These are phyloP conservation scores for Paraphaeosphaeria minitans DNA, from an alignment of 2,329 filamentous ascomycete genomes.

Conservation along the genomic window DNA sequence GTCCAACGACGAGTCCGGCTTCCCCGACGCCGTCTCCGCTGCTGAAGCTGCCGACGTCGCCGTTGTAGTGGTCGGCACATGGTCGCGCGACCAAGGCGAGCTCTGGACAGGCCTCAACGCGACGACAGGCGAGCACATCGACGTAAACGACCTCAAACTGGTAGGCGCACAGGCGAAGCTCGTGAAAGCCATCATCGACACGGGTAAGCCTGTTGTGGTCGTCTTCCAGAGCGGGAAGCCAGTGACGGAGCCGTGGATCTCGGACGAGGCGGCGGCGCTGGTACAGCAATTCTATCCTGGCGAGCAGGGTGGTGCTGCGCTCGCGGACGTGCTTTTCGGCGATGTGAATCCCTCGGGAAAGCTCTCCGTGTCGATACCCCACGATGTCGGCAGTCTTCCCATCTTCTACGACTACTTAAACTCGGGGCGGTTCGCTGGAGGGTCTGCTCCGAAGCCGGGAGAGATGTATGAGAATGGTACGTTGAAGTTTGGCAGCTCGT, in stretches of 20 bases:
- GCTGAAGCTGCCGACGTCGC: slow-evolving; percentile 72
- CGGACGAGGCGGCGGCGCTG: slow-evolving; percentile 65
- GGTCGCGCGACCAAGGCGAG: slow-evolving; percentile 74
- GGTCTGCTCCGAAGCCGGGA: slow-evolving; percentile 57
- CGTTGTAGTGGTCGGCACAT: slow-evolving; percentile 75
- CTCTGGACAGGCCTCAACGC: slow-evolving; percentile 74
- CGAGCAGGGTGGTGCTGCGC: slow-evolving; percentile 69
- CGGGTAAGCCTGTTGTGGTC: slow-evolving; percentile 69
- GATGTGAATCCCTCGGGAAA: slow-evolving; percentile 69
- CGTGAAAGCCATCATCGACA: slow-evolving; percentile 69
- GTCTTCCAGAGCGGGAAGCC: slow-evolving; percentile 74
- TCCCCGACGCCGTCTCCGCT: slow-evolving; percentile 67
- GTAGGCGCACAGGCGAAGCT: slow-evolving; percentile 72
- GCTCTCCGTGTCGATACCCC: slow-evolving; percentile 69
- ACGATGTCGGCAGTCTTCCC: slow-evolving; percentile 69
- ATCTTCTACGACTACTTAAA: slow-evolving; percentile 76
- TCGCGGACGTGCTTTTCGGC: slow-evolving; percentile 67
- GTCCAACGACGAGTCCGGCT: slow-evolving; percentile 72
- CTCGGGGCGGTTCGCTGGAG: slow-evolving; percentile 57
- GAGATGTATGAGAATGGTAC: slow-evolving; percentile 62
- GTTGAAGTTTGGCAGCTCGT: slow-evolving; percentile 67
- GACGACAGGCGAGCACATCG: slow-evolving; percentile 76
- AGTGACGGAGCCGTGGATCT: slow-evolving; percentile 75
- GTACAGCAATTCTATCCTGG: slow-evolving; percentile 78
- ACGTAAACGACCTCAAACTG: slow-evolving; percentile 66